Conservation (phyloP, 306 rosid species). For the Acacia melanoxylon region DNA sequence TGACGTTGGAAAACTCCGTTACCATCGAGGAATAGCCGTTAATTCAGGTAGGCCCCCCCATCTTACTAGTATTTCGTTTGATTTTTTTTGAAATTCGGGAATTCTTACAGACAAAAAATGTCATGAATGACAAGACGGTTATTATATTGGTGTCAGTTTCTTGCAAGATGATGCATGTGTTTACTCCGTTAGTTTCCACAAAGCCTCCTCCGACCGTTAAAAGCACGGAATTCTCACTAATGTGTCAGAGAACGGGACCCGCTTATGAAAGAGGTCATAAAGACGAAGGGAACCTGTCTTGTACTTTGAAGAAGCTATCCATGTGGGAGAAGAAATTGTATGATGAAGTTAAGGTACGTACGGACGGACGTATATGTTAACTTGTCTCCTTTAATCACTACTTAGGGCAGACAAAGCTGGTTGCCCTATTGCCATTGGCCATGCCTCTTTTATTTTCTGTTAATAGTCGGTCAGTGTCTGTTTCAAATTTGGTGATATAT, state of each 20-base stretch:
- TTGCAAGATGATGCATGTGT: slow-evolving; percentile 46
- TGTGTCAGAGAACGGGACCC: slow-evolving; percentile 25
- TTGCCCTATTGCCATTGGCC: neutral
- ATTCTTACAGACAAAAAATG: neutral
- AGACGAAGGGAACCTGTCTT: slow-evolving; percentile 48
- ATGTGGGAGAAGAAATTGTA: slow-evolving; percentile 89
- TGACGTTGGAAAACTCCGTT: slow-evolving; percentile 48
- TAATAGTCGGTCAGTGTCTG: neutral
- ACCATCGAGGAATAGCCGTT: slow-evolving; percentile 45
- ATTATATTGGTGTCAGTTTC: slow-evolving; percentile 42
- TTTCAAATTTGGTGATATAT: neutral
- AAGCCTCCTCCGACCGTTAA: slow-evolving; percentile 1
- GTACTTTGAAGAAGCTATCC: slow-evolving; percentile 59
- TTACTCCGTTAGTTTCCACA: slow-evolving; percentile 28
- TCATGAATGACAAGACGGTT: neutral
- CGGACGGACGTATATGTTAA: no score
- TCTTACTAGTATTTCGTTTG: neutral
- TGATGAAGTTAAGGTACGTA: slow-evolving; percentile 76
- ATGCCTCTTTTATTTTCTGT: no score
- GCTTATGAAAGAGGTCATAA: slow-evolving; percentile 24
- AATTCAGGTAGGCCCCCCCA: slow-evolving; percentile 44
- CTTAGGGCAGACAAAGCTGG: neutral
- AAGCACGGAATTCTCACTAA: slow-evolving; percentile 31
- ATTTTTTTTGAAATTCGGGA: neutral
- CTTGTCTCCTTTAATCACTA: neutral